Base-by-base conservation (phyloP, 768 basidiomycete genomes). In the Sutorius australiensis region DNA sequence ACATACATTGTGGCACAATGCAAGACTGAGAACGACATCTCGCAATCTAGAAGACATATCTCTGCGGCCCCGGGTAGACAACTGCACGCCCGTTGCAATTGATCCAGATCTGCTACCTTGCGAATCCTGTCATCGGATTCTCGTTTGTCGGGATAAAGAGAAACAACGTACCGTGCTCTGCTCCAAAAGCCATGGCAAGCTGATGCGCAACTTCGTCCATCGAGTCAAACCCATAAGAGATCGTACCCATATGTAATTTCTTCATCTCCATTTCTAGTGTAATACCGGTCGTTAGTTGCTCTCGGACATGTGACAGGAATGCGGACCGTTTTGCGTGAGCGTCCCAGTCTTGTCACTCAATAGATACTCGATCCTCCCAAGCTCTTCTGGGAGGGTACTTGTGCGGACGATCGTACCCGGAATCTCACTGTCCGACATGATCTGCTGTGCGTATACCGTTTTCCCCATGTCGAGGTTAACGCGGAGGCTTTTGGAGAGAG, bases 391-490 rank as follows among this genome's bases (percentile, higher is more conserved):
- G 4, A 99, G 77, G 0, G 97, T 99, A 63, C 89, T 92, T n/a
- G 97, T 98, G 13, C 97, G 80, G 8, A 98, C 97, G 56, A 98
- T 97, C 5, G 97, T 97, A 43, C 86, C 83, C 5, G 94, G 92
- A 59, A 99, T 99, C 70, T 98, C 92, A 41, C 61, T 66, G 72
- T 98, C 97, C 47, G 82, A 86, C 87, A 95, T 93, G 51, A 98
- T 98, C 59, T 94, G 90, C 39, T 89, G 86, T 0, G 92, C 94
- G 62, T 99, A 99, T 39, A 98, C 89, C 1, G 95, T 98, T 73
- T 99, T 99, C 51, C 97, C 97, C 95, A 99, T 98, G 69, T 99
- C 97, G 48, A 99, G 80, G 62, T 99, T 99, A 48, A 99, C 95
- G n/a, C 97, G 89, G 50, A 99, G 75, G 78, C 95, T 98, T 6